Base-by-base conservation (phyloP, 192 early-diverging fungal genomes). In the Coemansia sp. region DNA sequence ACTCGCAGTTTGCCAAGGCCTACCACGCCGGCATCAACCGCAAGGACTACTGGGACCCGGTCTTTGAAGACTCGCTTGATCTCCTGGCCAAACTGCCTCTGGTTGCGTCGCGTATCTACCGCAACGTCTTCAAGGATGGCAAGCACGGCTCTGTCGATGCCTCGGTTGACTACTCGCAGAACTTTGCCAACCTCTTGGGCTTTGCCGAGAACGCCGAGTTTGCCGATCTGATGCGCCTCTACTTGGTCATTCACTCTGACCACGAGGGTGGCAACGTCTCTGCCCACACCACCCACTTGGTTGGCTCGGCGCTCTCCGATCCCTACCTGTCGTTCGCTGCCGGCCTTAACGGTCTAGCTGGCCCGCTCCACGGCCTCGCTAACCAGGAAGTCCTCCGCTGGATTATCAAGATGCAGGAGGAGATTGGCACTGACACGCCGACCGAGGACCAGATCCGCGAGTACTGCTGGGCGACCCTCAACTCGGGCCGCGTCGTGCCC, bases 201-300 rank as follows among this genome's bases (percentile, higher is more conserved):
- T 99, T 88, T 85, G 86, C 85, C 47, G 88, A 93, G 62, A 92
- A 88, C 84, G 85, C 88, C 79, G 86, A 90, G 61, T 99, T 99
- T 84, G 85, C 94, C 53, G 97, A 99, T 76, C 90, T 99, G 73
- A 94, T 99, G 92, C 93, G 97, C 65, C 86, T 99, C 70, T 99
- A 99, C 89, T 85, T 99, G 74, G 94, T 93, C 77, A 97, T 99
- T 84, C 97, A 99, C 92, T 96, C 95, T 68, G 97, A 99, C 86
- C 97, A 99, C 89, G 97, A 99, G 87, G 97, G 97, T 77, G 97
- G 97, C 76, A 99, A 99, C 83, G 97, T 97, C 84, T 94, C 92
- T 69, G 97, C 97, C 58, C 97, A 99, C 87, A 92, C 97, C 75
- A 92, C 91, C 70, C 91, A 93, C 83, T 78, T 99, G 80, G 95